These are phyloP conservation scores for Nevesoporus exiguus DNA, from an alignment of 768 basidiomycete species.

Conservation along the genomic window DNA sequence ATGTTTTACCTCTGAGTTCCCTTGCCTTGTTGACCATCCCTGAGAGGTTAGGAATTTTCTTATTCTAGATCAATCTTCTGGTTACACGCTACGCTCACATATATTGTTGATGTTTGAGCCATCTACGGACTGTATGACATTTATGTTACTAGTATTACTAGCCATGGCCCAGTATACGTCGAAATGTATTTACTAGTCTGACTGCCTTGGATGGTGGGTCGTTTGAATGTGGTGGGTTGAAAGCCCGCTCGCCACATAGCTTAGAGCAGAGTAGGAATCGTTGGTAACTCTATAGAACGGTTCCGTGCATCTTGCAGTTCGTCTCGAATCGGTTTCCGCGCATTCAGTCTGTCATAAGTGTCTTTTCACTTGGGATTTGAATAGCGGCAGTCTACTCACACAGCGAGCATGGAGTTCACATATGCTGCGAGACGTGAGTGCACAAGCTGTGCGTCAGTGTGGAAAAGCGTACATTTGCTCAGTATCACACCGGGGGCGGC, in stretches of 20 bases:
- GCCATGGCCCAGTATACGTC: not conserved
- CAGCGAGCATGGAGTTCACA: slow-evolving; percentile 21
- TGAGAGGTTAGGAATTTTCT: not conserved
- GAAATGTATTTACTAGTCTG: not conserved
- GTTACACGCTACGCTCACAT: not conserved
- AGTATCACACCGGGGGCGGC: slow-evolving; percentile 9
- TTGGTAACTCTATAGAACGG: slow-evolving; percentile 4
- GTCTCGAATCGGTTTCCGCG: slow-evolving; percentile 14
- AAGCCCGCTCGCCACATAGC: not conserved
- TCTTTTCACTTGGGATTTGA: not conserved
- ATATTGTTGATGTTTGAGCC: slow-evolving; percentile 1
- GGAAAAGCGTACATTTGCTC: slow-evolving; percentile 11
- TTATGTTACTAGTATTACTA: not conserved
- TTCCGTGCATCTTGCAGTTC: not conserved
- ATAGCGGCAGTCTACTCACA: slow-evolving; percentile 7
- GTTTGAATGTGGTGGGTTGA: not conserved
- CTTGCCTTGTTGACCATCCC: not conserved
- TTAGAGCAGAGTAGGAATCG: slow-evolving; percentile 4
- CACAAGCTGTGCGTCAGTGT: not conserved
- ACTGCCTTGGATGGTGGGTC: not conserved
- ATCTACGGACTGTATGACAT: not conserved
- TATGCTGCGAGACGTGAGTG: slow-evolving; percentile 13
- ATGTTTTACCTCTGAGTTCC: slow-evolving; percentile 69
- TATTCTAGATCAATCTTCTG: not conserved
- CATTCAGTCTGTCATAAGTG: slow-evolving; percentile 6